Conservation (phyloP, 1,284 basidiomycete species). For the Leccinum fallax region DNA sequence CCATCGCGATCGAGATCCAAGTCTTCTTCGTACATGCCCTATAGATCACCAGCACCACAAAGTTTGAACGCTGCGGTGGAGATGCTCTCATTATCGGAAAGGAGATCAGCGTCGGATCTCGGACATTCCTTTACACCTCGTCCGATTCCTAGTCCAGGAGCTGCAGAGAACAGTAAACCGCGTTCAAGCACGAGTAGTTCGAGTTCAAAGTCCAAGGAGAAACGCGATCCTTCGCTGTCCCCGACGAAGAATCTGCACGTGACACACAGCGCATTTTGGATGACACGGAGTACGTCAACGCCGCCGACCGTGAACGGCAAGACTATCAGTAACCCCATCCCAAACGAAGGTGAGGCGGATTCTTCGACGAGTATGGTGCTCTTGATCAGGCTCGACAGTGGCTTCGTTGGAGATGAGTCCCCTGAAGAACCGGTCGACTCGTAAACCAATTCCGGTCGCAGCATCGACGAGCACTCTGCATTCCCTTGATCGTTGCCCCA, state of each 20-base stretch:
- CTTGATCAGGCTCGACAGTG: slow-evolving; percentile 42
- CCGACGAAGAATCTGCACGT: slow-evolving; percentile 40
- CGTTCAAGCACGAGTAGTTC: slow-evolving; percentile 37
- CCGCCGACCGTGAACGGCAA: slow-evolving; percentile 56
- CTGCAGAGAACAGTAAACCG: slow-evolving; percentile 28
- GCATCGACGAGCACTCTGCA: slow-evolving; percentile 33
- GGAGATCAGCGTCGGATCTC: slow-evolving; percentile 36
- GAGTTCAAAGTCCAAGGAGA: slow-evolving; percentile 32
- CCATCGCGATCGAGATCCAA: slow-evolving; percentile 43
- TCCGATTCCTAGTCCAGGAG: slow-evolving; percentile 6
- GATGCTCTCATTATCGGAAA: slow-evolving; percentile 54
- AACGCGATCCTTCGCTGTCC: slow-evolving; percentile 41
- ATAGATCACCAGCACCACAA: slow-evolving; percentile 51
- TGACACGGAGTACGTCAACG: slow-evolving; percentile 38
- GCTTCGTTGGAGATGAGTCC: slow-evolving; percentile 76
- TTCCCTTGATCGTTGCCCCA: slow-evolving; percentile 32
- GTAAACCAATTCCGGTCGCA: slow-evolving; percentile 71
- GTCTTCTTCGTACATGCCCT: slow-evolving; percentile 51
- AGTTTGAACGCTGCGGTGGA: slow-evolving; percentile 60
- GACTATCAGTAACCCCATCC: slow-evolving; percentile 64
- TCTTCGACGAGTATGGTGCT: slow-evolving; percentile 11
- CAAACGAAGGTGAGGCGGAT: slow-evolving; percentile 56
- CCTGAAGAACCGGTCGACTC: slow-evolving; percentile 59
- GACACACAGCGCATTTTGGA: slow-evolving; percentile 42
- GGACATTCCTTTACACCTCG: slow-evolving; percentile 24